Conservation (phyloP, 1,284 basidiomycete species). For the Cutaneotrichosporon mucoides region DNA sequence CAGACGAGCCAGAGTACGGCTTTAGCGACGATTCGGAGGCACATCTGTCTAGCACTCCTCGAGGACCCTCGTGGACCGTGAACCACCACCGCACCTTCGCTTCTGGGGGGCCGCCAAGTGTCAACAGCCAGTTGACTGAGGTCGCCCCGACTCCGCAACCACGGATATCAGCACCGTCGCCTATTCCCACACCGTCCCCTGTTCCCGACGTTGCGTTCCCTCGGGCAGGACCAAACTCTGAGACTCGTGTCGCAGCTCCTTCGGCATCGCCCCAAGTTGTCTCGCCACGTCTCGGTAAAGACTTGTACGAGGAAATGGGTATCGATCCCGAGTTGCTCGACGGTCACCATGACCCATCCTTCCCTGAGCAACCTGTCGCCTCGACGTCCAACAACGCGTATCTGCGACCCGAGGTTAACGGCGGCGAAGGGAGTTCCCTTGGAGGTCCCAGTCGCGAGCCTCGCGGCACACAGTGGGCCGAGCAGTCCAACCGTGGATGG, state of each 20-base stretch:
- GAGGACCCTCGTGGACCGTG: not conserved
- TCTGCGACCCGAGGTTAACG: not conserved
- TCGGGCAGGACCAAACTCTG: no score
- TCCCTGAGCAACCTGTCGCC: not conserved
- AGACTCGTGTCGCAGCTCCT: no score
- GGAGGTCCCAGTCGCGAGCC: no score
- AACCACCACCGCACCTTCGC: not conserved
- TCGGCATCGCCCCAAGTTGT: not conserved
- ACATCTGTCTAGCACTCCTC: not conserved
- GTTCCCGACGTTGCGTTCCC: no score
- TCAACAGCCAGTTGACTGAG: not conserved
- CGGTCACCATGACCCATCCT: no score
- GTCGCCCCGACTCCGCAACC: not conserved
- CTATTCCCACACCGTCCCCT: not conserved
- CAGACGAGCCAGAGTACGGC: not conserved
- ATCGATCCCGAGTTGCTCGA: not conserved
- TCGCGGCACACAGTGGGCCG: slow-evolving; percentile 21
- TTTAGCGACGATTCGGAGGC: not conserved
- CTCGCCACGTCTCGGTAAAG: not conserved
- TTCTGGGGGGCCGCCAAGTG: not conserved
- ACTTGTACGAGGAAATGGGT: slow-evolving; percentile 1
- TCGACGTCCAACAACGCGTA: not conserved
- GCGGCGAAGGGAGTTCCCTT: no score
- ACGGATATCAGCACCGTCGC: not conserved
- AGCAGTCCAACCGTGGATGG: slow-evolving; percentile 38